phyloP scores from a whole-genome alignment of 495 filamentous ascomycete genomes.

The Aspergillus kassunensis region DNA sequence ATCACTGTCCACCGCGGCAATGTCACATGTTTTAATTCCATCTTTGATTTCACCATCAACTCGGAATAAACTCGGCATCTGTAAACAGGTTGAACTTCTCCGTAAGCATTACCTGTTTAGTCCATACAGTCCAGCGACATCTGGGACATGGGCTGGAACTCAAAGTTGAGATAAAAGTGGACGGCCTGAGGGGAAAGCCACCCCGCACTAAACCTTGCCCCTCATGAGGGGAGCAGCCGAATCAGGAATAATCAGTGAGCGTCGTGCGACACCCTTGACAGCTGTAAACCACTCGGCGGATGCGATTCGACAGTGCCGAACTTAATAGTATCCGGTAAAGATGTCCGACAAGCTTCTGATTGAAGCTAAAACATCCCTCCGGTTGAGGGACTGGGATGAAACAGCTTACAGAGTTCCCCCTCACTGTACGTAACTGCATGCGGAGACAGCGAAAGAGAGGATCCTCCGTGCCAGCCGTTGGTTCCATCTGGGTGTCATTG shows the following conservation, averaged over 20 bases:
- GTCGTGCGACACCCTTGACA: neutral
- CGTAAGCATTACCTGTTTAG: neutral
- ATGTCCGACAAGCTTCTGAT: neutral
- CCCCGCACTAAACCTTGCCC: constrained; percentile 8
- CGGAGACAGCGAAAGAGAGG: no score
- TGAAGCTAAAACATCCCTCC: constrained; percentile 1
- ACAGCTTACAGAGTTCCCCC: neutral
- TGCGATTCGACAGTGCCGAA: neutral
- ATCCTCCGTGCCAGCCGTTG: neutral
- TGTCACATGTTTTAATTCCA: no score
- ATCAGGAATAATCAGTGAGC: neutral
- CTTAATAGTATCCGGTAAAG: neutral
- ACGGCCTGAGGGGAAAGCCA: constrained; percentile 4
- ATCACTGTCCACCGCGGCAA: no score
- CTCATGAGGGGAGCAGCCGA: constrained; percentile 14
- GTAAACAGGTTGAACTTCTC: no score
- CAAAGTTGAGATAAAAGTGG: neutral
- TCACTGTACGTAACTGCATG: constrained; percentile 11
- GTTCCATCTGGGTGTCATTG: no score
- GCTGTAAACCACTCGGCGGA: neutral
- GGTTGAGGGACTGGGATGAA: neutral
- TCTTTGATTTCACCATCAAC: no score
- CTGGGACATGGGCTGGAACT: no score
- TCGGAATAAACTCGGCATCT: no score
- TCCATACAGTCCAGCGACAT: neutral